Evolutionary conservation across 2,329 filamentous ascomycete genomes (phyloP), one percentile per base, ranked within the genome.

Genomic region (Sphaerostilbella broomeana): DNA sequence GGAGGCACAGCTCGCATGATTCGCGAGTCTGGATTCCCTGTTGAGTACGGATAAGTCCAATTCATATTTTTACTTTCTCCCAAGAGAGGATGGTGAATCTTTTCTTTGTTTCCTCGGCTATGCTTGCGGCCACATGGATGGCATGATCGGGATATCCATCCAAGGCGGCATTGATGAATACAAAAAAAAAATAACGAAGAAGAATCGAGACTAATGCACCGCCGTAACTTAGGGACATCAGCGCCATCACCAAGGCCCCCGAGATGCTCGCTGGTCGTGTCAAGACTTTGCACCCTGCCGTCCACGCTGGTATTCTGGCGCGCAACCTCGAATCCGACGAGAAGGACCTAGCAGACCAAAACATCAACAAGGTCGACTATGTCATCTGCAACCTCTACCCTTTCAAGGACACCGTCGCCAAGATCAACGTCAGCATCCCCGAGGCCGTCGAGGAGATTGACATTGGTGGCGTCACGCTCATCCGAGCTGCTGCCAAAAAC

Each of bases 401-500:
- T 10, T 98, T 98, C 80, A 95, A 95, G 72, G 89, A 97, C 62
- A 98, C 92, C 21, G 81, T 98, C 53, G 84, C 88, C 55, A 94
- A 95, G 75, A 81, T 94, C 70, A 94, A 95, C 58, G 92, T 98
- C 56, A 97, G 90, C 46, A 86, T 98, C 47, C 80, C 86, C 36
- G 90, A 98, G 69, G 92, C 92, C 36, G 90, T 98, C 26, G 92
- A 98, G 69, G 92, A 98, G 71, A 94, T 98, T 56, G 92, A 98
- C 67, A 95, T 98, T 60, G 92, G 89, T 50, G 92, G 92, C 55
- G 92, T 98, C 37, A 98, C 92, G 26, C 81, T 98, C 46, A 86
- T 98, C 59, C 84, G 92, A 49, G 92, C 92, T 41, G 92, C 92
- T 18, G 92, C 92, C 54, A 98, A 98, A 79, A 98, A 98, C 72